A percentile compares a stretch with the other conserved stretches of the same genome.
Conservation (phyloP, 805 yeast genomes). For the Lipomyces sp. region DNA sequence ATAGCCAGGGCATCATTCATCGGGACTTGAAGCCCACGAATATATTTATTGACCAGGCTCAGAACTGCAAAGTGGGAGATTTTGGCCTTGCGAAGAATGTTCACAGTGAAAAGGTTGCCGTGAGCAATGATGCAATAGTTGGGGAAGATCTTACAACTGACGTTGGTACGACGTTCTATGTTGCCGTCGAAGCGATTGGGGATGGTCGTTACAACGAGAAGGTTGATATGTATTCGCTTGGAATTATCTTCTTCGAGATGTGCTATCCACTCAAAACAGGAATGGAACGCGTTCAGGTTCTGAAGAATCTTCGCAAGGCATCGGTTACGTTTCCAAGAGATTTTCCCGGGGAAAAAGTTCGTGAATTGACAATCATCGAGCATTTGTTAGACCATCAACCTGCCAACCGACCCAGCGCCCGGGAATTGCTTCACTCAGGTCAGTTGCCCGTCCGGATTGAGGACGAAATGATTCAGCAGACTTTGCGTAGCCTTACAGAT, state of each 20-base stretch:
- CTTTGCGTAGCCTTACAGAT: slow-evolving; percentile 79
- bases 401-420: slow-evolving; percentile 75
- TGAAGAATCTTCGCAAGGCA: slow-evolving; percentile 65
- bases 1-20: slow-evolving; percentile 91
- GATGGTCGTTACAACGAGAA: slow-evolving; percentile 83
- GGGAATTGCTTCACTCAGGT: slow-evolving; percentile 75
- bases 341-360: slow-evolving; percentile 56
- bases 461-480: slow-evolving; percentile 87
- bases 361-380: slow-evolving; percentile 70
- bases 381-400: slow-evolving; percentile 81
- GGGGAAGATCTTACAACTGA: slow-evolving; percentile 75
- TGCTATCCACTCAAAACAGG: slow-evolving; percentile 81
- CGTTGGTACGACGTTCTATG: slow-evolving; percentile 91
- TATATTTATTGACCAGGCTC: slow-evolving; percentile 87
- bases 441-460: slow-evolving; percentile 86
- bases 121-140: not conserved
- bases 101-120: slow-evolving; percentile 49
- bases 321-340: slow-evolving; percentile 71
- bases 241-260: slow-evolving; percentile 96
- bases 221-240: slow-evolving; percentile 94
- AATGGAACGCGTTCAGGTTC: slow-evolving; percentile 84
- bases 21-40: slow-evolving; percentile 95
- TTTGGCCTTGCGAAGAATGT: slow-evolving; percentile 95
- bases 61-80: slow-evolving; percentile 93
- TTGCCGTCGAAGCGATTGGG: slow-evolving; percentile 80